Evolutionary conservation across 306 rosid genomes (phyloP), one percentile per base, ranked within the genome.

Genomic region (Nissolia schottii): DNA sequence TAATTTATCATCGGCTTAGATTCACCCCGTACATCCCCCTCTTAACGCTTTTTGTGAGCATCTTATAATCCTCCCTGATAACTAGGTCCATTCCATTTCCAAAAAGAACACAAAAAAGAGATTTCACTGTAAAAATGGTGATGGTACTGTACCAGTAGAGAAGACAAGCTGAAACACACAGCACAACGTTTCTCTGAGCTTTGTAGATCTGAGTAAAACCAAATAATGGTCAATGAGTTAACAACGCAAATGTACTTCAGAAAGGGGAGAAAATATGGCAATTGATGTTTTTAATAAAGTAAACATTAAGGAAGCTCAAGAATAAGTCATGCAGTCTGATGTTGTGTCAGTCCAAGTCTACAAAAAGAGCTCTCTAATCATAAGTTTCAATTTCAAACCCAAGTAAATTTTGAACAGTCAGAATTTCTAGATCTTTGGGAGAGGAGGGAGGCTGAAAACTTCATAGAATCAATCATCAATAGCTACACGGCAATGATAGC

Each of bases 111-210:
- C n/a, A n/a, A n/a, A n/a, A n/a, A 45, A 37, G 11, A 18, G 38
- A 35, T 37, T 71, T 14, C 40, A 63, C 41, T 24, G 15, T 64
- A 16, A 63, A 24, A 49, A 49, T 60, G 63, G 10, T 15, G 51
- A 45, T 5, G 51, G 54, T 74, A 46, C 28, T 80, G 57, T 86
- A 95, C 99, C 99, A 95, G 80, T 91, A 95, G 71, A 95, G 96
- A 79, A 95, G 76, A 63, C 89, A 84, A 15, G 96, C 91, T 46
- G 82, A 43, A 77, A 79, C 64, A 71, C 99, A 95, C 31, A 95
- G 88, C 71, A 95, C 81, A 51, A 88, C 93, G 41, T 95, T 95
- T 87, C 93, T 85, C 78, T 95, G 97, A 85, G 99, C 89, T 79
- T 95, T 95, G 88, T 91, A 91, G 74, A 80, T 87, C 99, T 95